These are phyloP conservation scores for Carex scoparia DNA, from an alignment of 176 grass and related monocot genomes.

Conservation along the genomic window DNA sequence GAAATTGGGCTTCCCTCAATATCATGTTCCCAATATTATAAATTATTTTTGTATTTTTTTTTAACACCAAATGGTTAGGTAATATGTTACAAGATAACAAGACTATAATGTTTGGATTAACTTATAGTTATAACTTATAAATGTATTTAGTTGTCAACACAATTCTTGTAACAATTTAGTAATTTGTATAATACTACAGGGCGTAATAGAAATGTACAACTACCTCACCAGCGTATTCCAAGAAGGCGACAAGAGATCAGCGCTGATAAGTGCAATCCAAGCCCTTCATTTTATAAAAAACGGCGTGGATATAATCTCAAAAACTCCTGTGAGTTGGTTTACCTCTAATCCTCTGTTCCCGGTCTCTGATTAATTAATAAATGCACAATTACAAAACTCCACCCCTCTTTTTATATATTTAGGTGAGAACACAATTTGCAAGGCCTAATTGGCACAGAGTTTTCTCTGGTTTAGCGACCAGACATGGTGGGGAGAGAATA, in stretches of 20 bases:
- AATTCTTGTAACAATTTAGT: neutral
- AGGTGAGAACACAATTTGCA: slow-evolving; percentile 91
- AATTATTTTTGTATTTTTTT: no score
- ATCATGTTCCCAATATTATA: no score
- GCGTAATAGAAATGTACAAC: slow-evolving; percentile 76
- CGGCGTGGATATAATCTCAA: slow-evolving; percentile 62
- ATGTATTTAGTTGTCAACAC: no score
- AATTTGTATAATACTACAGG: slow-evolving; percentile 20
- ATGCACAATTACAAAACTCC: neutral
- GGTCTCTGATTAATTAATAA: neutral
- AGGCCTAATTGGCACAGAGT: slow-evolving; percentile 91
- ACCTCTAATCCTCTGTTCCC: neutral
- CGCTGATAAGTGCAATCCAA: slow-evolving; percentile 54
- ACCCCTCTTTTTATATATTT: slow-evolving; percentile 10
- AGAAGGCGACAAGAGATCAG: slow-evolving; percentile 67
- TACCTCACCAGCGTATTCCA: slow-evolving; percentile 55
- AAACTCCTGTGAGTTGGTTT: slow-evolving; percentile 40
- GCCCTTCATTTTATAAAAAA: slow-evolving; percentile 69
- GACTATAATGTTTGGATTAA: no score
- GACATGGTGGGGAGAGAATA: slow-evolving; percentile 77
- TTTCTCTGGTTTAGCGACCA: slow-evolving; percentile 57
- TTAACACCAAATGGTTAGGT: no score
- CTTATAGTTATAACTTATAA: no score
- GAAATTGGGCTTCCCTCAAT: neutral
- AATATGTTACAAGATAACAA: no score